These are phyloP conservation scores for Gossypium armourianum DNA, from an alignment of 441 rosid genomes.

Conservation along the genomic window DNA sequence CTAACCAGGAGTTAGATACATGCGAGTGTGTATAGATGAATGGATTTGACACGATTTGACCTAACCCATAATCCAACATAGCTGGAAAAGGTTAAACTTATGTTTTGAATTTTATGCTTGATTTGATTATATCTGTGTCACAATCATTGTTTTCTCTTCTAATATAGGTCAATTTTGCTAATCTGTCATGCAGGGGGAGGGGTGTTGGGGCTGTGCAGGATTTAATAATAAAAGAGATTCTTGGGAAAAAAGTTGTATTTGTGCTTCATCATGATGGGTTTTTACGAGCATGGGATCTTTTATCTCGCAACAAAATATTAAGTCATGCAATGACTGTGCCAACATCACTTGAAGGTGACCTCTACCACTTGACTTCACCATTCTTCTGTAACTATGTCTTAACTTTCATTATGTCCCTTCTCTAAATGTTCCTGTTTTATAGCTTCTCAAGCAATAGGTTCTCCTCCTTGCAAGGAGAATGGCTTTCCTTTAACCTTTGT, in stretches of 20 bases:
- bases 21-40: background rate
- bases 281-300: slow-evolving; percentile 67
- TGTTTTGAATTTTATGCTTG: background rate
- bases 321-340: slow-evolving; percentile 42
- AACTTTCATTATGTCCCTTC: background rate
- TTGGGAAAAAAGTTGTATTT: slow-evolving; percentile 36
- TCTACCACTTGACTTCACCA: slow-evolving; percentile 13
- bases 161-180: background rate
- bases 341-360: slow-evolving; percentile 47
- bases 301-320: slow-evolving; percentile 39
- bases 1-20: background rate
- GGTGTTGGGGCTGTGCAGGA: slow-evolving; percentile 52
- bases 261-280: slow-evolving; percentile 68
- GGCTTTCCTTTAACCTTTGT: slow-evolving; percentile 1
- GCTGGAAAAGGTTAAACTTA: background rate
- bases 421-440: slow-evolving; percentile 2
- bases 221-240: slow-evolving; percentile 42
- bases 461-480: background rate
- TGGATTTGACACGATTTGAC: background rate
- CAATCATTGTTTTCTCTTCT: slow-evolving; percentile 2
- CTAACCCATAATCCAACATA: background rate
- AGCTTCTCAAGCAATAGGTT: background rate
- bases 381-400: background rate
- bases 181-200: slow-evolving; percentile 53
- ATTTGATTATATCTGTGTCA: background rate